Base-by-base conservation (phyloP, 768 basidiomycete species). In the Tephrocybe sp. region DNA sequence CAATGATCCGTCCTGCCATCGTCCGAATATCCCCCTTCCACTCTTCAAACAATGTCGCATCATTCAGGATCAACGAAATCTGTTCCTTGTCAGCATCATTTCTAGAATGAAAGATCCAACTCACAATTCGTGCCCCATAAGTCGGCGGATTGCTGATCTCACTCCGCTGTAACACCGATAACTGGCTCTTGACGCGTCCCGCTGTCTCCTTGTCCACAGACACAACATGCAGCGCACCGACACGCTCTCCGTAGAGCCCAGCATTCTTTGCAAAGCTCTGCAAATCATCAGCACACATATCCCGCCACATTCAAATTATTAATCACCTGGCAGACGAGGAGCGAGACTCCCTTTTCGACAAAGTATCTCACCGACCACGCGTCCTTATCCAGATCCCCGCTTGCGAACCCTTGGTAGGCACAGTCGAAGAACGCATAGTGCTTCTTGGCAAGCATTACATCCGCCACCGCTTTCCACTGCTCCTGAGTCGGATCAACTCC, bases 191-290 rank as follows among this genome's bases (percentile, higher is more conserved):
- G 42, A 96, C 82, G 28, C 84, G 77, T 19, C 73, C 74, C 40
- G 86, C 87, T 40, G 87, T 78, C 38, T 90, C 91, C 59, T 76
- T 66, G 53, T 73, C 69, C 31, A 76, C 67, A 8, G 85, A 76
- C 27, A 97, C 79, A 45, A 98, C 65, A 68, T 97, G 94, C 53
- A 98, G 73, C n/a, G 93, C 93, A 16, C 95, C 95, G 36, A 96
- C 82, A 9, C 95, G 91, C 70, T 98, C 93, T 19, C 92, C 88
- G 64, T 98, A 98, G 65, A 98, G 64, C 16, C 95, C 96, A 22
- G 93, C 93, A 63, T 96, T 96, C 77, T 96, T 95, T 25, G 97
- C 96, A 71, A 97, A 99, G 66, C 91, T 94, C 89, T 98, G 44
- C 16, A 13, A 7, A 19, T 42, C 16, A 41, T 26, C 27, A 30